Evolutionary conservation across 208 protist genomes (phyloP), one percentile per base, ranked within the genome.

Genomic region (Trypanosoma caninum): DNA sequence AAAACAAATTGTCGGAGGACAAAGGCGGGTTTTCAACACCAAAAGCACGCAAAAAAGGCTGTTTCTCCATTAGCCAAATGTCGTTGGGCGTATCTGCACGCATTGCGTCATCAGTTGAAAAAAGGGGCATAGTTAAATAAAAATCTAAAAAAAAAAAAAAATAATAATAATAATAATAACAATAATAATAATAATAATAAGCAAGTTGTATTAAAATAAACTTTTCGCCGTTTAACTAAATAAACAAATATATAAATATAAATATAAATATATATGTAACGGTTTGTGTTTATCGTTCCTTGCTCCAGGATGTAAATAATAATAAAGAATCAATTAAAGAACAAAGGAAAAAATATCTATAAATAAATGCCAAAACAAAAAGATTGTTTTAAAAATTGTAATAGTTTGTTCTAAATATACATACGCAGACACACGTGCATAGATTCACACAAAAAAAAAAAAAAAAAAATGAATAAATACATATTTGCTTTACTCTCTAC

Each of bases 291-390:
- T 13, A 27, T 54, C 14, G 2, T 2, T 35, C 8, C 37, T 2
- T 33, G 28, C 16, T 3, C 22, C 11, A 38, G 9, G 4, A 35
- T 38, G 16, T 11, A 13, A 54, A 33, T 54, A 33, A 31, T 4
- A 54, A 9, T 38, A 33, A 33, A 33, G 23, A 52, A 25, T 16
- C n/a, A 52, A 31, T 16, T 16, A 52, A 18, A 34, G 46, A 33
- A 33, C 22, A 67, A 53, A 57, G 18, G 59, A 55, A 65, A 46
- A 47, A 65, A 65, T 9, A 57, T 53, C 11, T n/a, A 53, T 35
- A 38, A 57, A 48, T 28, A 30, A 55, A 56, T 31, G 18, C 33
- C 33, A 60, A 60, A 23, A 27, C 50, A 50, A 62, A 46, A 47
- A 55, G 42, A 18, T 62, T 5, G 9, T 31, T 59, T 7, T 4